Evolutionary conservation across 768 basidiomycete species (phyloP), one percentile per base, ranked within the genome.

Genomic region (Megacollybia marginata): DNA sequence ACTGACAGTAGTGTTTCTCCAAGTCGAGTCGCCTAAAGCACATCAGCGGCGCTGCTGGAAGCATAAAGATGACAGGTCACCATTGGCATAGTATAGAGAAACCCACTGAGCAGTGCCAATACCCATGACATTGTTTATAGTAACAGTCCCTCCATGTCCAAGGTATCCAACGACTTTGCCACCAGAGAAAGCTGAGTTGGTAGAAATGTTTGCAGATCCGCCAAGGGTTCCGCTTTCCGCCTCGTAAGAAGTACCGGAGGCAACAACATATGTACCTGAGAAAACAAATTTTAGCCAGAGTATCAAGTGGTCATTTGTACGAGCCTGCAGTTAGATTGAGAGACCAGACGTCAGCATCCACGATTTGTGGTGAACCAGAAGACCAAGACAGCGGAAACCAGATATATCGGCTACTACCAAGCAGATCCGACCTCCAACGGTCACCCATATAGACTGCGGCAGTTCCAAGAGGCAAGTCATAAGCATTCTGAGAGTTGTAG

Each of bases 361-460:
- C 70, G 19, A 83, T 69, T 58, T 75, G 69, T 19, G 81, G 80
- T n/a, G 58, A 54, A 8, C 80, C 78, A n/a, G 69, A 66, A 6
- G 70, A 68, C 74, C 78, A 83, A 40, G 69, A 69, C 48, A 83
- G 60, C 6, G 81, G 81, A 51, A 75, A 74, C 81, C 80, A 83
- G 44, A 82, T 75, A 62, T 83, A 83, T 44, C 69, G 63, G 56
- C 78, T 79, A 55, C 73, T 77, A 12, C 80, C 80, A 5, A 82
- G 68, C 16, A 78, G 57, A 33, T 62, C 60, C 16, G 78, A 71
- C 12, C 77, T 63, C 81, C 80, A 83, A 46, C 81, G 75, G 59
- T 83, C 81, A 40, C 81, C 80, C 77, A 82, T 80, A 55, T 82
- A 83, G 47, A 83, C 71, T 2, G 70, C 73, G 48, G 70, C 74